phyloP scores from a whole-genome alignment of 1,284 basidiomycete species.

The Hypsizygus ulmarius region DNA sequence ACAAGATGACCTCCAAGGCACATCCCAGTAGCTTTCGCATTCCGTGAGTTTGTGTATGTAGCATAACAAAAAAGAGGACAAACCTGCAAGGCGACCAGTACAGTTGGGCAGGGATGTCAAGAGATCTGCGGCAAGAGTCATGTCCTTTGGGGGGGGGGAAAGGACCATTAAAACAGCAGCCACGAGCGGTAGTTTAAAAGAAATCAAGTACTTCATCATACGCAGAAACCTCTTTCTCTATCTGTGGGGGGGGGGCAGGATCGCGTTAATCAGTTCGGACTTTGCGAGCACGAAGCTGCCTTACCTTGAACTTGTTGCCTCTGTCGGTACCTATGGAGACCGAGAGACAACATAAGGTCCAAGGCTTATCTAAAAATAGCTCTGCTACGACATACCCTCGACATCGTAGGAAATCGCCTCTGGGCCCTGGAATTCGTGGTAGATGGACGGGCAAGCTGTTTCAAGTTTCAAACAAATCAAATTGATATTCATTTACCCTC shows the following conservation, averaged over 20 bases:
- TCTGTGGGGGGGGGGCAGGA: constrained; percentile 44
- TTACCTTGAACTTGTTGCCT: constrained; percentile 86
- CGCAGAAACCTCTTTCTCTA: constrained; percentile 79
- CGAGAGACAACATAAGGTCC: neutral
- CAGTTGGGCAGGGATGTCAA: constrained; percentile 74
- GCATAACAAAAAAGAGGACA: constrained; percentile 19
- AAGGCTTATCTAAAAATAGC: neutral
- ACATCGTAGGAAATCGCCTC: constrained; percentile 84
- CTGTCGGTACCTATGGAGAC: constrained; percentile 63
- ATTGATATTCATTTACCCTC: neutral
- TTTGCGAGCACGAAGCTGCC: neutral
- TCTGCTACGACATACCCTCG: constrained; percentile 53
- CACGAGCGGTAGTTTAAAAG: neutral
- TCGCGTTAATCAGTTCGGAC: neutral
- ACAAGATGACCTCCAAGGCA: constrained; percentile 84
- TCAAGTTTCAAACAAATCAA: neutral
- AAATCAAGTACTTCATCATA: constrained; percentile 80
- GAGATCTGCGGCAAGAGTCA: constrained; percentile 73
- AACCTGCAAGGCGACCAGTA: constrained; percentile 85
- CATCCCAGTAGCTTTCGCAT: constrained; percentile 71
- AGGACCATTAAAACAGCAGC: constrained; percentile 4
- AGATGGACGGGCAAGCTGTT: constrained; percentile 75
- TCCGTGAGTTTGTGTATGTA: neutral
- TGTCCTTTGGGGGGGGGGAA: constrained; percentile 55
- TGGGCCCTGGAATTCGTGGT: constrained; percentile 89